Evolutionary conservation across 2,329 filamentous ascomycete genomes (phyloP), one percentile per base, ranked within the genome.

Genomic region (Coniochaeta sp.): DNA sequence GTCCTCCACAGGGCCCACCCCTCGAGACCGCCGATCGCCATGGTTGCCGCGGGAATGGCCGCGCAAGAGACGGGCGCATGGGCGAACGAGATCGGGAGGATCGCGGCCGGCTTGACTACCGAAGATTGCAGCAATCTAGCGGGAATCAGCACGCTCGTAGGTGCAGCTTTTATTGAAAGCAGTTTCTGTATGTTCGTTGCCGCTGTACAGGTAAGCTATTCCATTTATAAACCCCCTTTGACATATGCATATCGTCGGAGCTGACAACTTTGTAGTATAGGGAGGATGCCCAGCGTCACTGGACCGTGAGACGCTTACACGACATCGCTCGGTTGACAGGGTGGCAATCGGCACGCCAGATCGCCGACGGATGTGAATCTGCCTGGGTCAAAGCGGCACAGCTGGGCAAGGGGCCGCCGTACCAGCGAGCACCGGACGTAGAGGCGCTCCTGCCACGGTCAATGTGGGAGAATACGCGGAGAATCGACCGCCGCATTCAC

Each of bases 1-100:
- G 82, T 93, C 59, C 81, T 95, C n/a, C 80, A 93, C 61, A 84
- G 95, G 36, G 81, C 87, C 1, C 93, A 97, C 66, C 95, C 95
- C 0, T 84, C 84, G 26, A 97, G 97, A 92, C 93, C 93, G 0
- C 91, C 93, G 0, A 87, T 93, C 9, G 89, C 92, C 38, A 92
- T 96, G 85, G 84, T 92, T 67, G 92, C 95, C 2, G 91, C 91
- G 0, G 89, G 88, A 8, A 81, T 96, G 64, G 86, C 89, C 10
- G 91, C 91, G 0, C 77, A 78, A 16, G 83, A 89, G 57, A 97
- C 93, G 0, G 84, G 81, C 3, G 76, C 76, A 0, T 89, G 86
- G 72, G 90, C 92, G 1, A 86, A 86, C 62, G 81, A 88, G 64
- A 86, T 97, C 61, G 93, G 91, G 8, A 86, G 89, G 24, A 93